These are phyloP conservation scores for Trapa bicornis DNA, from an alignment of 345 rosid genomes.

Conservation along the genomic window DNA sequence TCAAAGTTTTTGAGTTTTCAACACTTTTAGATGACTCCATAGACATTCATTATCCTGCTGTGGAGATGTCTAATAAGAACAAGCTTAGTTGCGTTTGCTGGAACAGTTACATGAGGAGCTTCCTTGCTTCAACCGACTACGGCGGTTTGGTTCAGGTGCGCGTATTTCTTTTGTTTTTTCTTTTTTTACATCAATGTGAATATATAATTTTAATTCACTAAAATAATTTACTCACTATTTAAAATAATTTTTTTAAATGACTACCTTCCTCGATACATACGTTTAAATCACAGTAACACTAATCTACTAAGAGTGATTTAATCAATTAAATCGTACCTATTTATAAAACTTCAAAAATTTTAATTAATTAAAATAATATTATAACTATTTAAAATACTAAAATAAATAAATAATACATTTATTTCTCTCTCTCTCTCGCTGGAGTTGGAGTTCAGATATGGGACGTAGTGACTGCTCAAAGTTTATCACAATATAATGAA, in stretches of 20 bases:
- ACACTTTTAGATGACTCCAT: conserved; percentile 56
- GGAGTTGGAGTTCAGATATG: conserved; percentile 40
- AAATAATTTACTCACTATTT: no score
- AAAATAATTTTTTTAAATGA: no score
- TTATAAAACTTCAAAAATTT: no score
- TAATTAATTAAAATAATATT: no score
- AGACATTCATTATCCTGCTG: conserved; percentile 69
- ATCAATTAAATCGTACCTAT: no score
- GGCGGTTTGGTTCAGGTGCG: conserved; percentile 76
- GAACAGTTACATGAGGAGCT: conserved; percentile 83
- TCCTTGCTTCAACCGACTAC: conserved; percentile 79
- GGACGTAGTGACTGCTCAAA: conserved; percentile 80
- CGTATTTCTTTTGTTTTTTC: neutral
- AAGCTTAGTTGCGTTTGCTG: conserved; percentile 82
- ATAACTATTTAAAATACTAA: no score
- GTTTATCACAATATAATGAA: conserved; percentile 48
- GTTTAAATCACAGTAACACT: no score
- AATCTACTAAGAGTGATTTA: no score
- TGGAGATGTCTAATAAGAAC: conserved; percentile 73
- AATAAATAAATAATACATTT: no score
- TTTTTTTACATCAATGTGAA: neutral
- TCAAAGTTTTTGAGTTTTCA: conserved; percentile 66
- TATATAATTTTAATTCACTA: no score
- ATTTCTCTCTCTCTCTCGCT: no score
- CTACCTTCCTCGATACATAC: no score